Conservation (phyloP, 2,329 filamentous ascomycete species). For the Clarireedia hainanense region DNA sequence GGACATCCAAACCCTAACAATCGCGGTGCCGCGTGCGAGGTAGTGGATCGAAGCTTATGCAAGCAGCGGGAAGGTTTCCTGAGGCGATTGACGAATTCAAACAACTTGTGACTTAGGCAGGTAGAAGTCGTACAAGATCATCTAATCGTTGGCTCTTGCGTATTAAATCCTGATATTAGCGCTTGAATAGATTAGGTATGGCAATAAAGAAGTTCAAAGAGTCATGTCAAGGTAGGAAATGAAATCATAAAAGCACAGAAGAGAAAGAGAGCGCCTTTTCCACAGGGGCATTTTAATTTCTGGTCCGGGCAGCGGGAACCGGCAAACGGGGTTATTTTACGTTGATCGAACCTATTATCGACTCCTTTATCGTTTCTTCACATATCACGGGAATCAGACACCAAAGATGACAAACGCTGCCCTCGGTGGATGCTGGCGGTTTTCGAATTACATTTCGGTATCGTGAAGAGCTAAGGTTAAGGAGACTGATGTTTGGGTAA, state of each 20-base stretch:
- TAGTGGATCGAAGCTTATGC: neutral
- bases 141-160: conserved; percentile 7
- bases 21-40: conserved; percentile 1
- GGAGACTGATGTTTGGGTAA: no score
- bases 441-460: no score
- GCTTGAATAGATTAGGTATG: conserved; percentile 8
- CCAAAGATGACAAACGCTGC: no score
- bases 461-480: no score
- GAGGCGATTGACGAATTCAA: neutral
- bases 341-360: neutral
- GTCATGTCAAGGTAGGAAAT: conserved; percentile 1
- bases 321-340: neutral
- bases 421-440: no score
- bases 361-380: no score
- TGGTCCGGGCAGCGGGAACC: conserved; percentile 6
- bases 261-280: neutral
- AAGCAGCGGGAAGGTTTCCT: neutral
- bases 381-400: no score
- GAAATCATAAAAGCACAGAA: neutral
- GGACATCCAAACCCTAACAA: conserved; percentile 9
- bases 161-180: conserved; percentile 6
- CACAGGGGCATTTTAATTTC: conserved; percentile 8
- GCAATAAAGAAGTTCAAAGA: neutral
- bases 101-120: neutral
- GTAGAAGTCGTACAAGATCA: neutral